These are phyloP conservation scores for Phytophthora pinifolia DNA, from an alignment of 352 stramenopile species.

Conservation along the genomic window DNA sequence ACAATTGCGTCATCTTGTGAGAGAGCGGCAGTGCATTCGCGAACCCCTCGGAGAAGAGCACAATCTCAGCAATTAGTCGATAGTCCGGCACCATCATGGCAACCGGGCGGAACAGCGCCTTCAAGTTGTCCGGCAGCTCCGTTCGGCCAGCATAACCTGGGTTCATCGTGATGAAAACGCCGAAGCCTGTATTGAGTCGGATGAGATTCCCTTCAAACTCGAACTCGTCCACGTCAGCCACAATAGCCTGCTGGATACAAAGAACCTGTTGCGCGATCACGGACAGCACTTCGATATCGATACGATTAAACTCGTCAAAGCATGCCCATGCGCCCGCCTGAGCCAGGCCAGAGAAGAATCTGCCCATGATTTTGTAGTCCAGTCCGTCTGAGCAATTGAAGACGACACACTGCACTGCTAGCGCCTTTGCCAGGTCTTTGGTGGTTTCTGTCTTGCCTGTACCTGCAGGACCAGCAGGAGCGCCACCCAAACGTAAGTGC, in stretches of 20 bases:
- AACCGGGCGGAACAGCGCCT: slow-evolving; percentile 92
- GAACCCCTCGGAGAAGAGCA: slow-evolving; percentile 94
- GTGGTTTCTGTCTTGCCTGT: slow-evolving; percentile 96
- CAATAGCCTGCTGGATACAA: slow-evolving; percentile 94
- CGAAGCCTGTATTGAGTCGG: slow-evolving; percentile 89
- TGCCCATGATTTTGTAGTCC: slow-evolving; percentile 97
- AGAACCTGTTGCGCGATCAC: slow-evolving; percentile 96
- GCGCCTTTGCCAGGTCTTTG: slow-evolving; percentile 93
- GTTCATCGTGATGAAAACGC: slow-evolving; percentile 97
- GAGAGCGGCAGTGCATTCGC: slow-evolving; percentile 91
- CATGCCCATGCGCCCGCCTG: slow-evolving; percentile 94
- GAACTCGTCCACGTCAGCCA: slow-evolving; percentile 87
- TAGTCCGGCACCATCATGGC: slow-evolving; percentile 97
- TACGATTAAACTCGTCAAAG: slow-evolving; percentile 97
- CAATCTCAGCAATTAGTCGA: slow-evolving; percentile 93
- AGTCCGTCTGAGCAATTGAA: slow-evolving; percentile 96
- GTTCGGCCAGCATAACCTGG: slow-evolving; percentile 92
- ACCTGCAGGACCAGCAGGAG: slow-evolving; percentile 91
- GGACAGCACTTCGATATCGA: slow-evolving; percentile 95
- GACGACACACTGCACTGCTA: slow-evolving; percentile 94
- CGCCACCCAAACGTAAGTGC: slow-evolving; percentile 91
- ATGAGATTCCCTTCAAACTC: slow-evolving; percentile 95
- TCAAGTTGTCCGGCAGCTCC: slow-evolving; percentile 94
- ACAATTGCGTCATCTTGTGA: slow-evolving; percentile 95
- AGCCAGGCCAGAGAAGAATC: slow-evolving; percentile 94